phyloP scores from a whole-genome alignment of 2,329 filamentous ascomycete genomes.

The Helminthosporium solani region DNA sequence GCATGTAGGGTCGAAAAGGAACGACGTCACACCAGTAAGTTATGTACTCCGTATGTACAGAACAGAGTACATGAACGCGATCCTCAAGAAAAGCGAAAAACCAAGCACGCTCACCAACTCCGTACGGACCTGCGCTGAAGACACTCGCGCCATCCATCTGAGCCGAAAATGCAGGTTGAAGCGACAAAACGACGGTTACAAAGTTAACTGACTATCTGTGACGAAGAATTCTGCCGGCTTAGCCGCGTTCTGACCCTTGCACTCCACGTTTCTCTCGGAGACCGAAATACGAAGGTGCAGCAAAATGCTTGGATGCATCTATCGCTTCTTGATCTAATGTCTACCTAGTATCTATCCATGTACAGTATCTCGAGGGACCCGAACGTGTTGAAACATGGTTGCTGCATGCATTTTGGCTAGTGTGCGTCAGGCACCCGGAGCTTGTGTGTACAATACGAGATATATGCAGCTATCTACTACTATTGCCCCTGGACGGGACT shows the following conservation, averaged over 20 bases:
- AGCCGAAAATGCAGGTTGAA: not conserved
- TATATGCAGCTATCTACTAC: too few relatives aligned
- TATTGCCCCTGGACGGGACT: conserved; percentile 1
- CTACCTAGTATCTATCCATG: too few relatives aligned
- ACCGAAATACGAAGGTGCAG: conserved; percentile 13
- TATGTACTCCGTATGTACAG: not conserved
- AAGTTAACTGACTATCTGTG: not conserved
- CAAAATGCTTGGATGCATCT: too few relatives aligned
- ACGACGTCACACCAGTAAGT: too few relatives aligned
- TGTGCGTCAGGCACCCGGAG: conserved; percentile 4
- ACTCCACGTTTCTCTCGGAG: conserved; percentile 15
- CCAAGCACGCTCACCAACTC: not conserved
- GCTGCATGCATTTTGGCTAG: conserved; percentile 1
- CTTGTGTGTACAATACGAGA: conserved; percentile 1
- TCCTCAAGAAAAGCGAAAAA: not conserved
- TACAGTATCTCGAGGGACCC: not conserved
- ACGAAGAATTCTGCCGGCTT: conserved; percentile 12
- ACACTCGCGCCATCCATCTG: not conserved
- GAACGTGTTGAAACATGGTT: not conserved
- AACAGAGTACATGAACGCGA: not conserved
- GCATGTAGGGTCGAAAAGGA: too few relatives aligned
- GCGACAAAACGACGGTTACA: not conserved
- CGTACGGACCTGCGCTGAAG: not conserved
- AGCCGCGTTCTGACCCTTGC: conserved; percentile 7
- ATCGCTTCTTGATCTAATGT: conserved; percentile 3